phyloP scores from a whole-genome alignment of 148 eudicot species.

The Polygonum maritimum region DNA sequence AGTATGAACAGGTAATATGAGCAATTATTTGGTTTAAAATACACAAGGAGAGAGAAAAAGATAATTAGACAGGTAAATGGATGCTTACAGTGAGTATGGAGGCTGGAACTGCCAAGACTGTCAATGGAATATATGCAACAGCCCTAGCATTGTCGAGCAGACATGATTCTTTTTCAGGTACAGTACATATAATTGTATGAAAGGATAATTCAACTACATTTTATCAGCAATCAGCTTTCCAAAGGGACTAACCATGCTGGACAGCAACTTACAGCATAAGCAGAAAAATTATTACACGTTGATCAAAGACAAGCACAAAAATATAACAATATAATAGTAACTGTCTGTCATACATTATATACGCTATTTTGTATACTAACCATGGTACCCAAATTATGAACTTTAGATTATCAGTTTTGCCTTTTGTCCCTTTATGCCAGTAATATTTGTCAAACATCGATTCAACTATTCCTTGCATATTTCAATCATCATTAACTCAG shows the following conservation, averaged over 20 bases:
- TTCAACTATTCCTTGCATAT: neutral
- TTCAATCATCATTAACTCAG: neutral
- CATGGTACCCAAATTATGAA: neutral
- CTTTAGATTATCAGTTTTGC: neutral
- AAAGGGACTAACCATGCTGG: neutral
- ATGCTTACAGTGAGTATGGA: conserved; percentile 82
- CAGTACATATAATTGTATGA: neutral
- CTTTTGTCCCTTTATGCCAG: neutral
- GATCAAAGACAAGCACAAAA: neutral
- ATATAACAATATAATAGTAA: neutral
- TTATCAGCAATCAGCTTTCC: neutral
- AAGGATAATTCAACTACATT: neutral
- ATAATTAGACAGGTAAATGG: neutral
- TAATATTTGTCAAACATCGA: neutral
- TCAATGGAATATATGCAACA: conserved; percentile 84
- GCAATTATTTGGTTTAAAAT: neutral
- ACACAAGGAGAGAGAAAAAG: neutral
- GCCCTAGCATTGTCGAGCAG: conserved; percentile 45
- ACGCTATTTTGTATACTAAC: neutral
- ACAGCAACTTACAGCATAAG: neutral
- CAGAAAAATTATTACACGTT: neutral
- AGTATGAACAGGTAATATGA: neutral
- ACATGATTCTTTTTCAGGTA: conserved; percentile 3
- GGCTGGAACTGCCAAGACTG: conserved; percentile 94
- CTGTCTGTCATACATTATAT: neutral